Conservation (phyloP, 208 protist species). For the Leishmania tarentolae region DNA sequence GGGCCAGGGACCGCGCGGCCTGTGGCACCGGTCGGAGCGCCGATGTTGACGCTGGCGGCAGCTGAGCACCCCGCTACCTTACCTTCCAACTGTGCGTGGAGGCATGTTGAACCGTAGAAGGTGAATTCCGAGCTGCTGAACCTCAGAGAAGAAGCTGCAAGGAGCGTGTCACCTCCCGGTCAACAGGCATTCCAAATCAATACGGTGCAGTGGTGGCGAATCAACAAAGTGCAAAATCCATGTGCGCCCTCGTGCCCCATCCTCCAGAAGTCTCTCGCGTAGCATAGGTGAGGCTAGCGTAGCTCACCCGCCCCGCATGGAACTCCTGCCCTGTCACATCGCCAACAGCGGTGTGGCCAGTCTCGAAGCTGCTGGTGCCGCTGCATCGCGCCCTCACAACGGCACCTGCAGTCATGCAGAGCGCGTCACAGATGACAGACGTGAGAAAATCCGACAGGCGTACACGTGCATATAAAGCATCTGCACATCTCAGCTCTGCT, state of each 20-base stretch:
- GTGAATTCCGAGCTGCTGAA: constrained; percentile 14
- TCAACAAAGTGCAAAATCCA: constrained; percentile 1
- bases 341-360: neutral
- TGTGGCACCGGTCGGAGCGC: neutral
- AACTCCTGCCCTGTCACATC: neutral
- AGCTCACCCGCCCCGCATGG: neutral
- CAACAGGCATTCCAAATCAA: constrained; percentile 57
- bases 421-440: neutral
- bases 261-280: neutral
- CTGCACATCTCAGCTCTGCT: neutral
- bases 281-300: neutral
- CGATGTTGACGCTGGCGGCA: neutral
- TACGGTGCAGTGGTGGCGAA: constrained; percentile 40
- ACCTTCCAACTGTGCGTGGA: neutral
- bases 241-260: neutral
- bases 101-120: neutral
- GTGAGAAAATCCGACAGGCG: neutral
- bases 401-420: neutral
- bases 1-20: constrained; percentile 6
- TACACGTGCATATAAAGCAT: neutral
- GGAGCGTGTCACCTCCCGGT: constrained; percentile 31
- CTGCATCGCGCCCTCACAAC: neutral
- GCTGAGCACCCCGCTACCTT: neutral
- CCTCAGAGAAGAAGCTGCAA: constrained; percentile 3
- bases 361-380: neutral